Evolutionary conservation across 345 rosid genomes (phyloP), one percentile per base, ranked within the genome.

Genomic region (Bruguiera parviflora): DNA sequence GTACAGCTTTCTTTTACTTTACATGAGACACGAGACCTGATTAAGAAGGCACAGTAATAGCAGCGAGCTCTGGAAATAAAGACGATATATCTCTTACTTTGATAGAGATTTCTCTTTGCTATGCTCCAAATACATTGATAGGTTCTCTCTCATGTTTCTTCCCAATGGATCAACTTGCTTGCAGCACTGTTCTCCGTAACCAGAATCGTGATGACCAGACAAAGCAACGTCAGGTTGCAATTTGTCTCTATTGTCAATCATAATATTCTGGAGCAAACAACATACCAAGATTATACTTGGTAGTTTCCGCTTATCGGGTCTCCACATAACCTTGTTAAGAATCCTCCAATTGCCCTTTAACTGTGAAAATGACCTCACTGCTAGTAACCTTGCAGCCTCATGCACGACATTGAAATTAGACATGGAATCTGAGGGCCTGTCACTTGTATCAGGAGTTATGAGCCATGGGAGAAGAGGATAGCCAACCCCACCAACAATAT

Each of bases 401-500:
- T 89, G 96, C 71, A 61, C 68, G 0, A 75, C 66, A 69, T 84
- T 87, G 77, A 89, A 91, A 31, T 61, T 69, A 58, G 84, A 63
- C 73, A 71, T 66, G 39, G 81, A 68, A 66, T 70, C 75, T 0
- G 75, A 77, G 28, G 77, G 78, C 19, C 72, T 80, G 31, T 82
- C 69, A 19, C 53, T 76, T 66, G 75, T 72, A 18, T 86, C 86
- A 8, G 97, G 97, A 68, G 96, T 95, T 66, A 91, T 76, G 55
- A 94, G 96, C 98, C 98, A 91, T 20, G 96, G 87, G 73, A 89
- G 90, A 47, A 89, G 89, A 69, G 97, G 97, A 76, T 89, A 94
- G 37, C 79, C 75, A 58, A 55, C 8, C n/a, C 98, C 97, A 39
- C 96, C 99, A 53, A 89, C 92, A 16, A 95, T 82, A 62, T 77